Base-by-base conservation (phyloP, 441 rosid genomes). In the Arabidopsis hybrid region DNA sequence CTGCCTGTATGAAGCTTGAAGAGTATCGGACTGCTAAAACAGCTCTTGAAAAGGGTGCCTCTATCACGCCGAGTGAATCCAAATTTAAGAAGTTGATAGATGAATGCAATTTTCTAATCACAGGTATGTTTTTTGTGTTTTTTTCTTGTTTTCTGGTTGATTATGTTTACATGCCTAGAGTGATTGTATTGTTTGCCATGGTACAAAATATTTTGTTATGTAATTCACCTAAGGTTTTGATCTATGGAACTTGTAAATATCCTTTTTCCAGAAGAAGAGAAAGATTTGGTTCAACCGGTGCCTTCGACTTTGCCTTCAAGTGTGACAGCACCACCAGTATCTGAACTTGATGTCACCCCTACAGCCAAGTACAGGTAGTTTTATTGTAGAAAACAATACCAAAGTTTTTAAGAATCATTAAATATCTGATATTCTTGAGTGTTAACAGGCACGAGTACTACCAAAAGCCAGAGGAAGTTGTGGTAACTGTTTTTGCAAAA, bases 11-110 rank as follows among this genome's bases (percentile, higher is more conserved):
- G 82, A 89, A 87, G 74, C 91, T 95, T 50, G 92, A 89, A 77
- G 97, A 95, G 52, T 92, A 86, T 84, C 64, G 80, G 36, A 89
- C 91, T 38, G 97, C 98, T 40, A 91, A 91, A 85, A 90, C 80
- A 59, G 90, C 96, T 2, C 78, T 91, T 52, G 95, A 91, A 81
- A 66, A 39, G 21, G 98, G 98, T 8, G 85, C 87, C 34, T 70
- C 85, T 45, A 70, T 87, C 8, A 83, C 84, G 4, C 86, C 91
- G 0, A 83, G 55, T 71, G 88, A 86, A 6, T 39, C 78, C 1
- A 87, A 90, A 79, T 91, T 91, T 65, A 58, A 79, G 60, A 80
- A 82, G 59, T 78, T 88, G 79, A 85, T 95, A 66, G 82, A 87
- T 75, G 88, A 88, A 78, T 95, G 99, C 14, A 76, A 86, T 17